Conservation (phyloP, 2,329 filamentous ascomycete species). For the Sporothrix euskadiensis region DNA sequence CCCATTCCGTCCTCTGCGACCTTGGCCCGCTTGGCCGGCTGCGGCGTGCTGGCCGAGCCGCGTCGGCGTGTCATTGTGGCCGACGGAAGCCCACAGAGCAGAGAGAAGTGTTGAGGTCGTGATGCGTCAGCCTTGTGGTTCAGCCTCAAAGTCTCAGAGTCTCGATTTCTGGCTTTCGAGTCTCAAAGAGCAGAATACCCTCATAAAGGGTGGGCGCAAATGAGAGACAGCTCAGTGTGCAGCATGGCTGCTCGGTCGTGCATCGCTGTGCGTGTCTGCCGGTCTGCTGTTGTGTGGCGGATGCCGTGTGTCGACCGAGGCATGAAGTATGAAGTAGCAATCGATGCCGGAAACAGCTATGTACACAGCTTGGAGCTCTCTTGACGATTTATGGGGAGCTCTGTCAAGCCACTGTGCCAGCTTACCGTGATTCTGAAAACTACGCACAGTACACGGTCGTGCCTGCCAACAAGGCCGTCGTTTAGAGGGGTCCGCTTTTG, state of each 20-base stretch:
- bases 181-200: background rate
- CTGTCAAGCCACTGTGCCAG: background rate
- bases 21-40: constrained; percentile 24
- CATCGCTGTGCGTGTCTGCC: background rate
- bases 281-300: background rate
- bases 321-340: background rate
- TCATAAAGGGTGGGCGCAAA: constrained; percentile 1
- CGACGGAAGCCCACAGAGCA: background rate
- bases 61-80: constrained; percentile 24
- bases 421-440: background rate
- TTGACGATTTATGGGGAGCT: constrained; percentile 1
- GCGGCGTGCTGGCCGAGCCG: background rate
- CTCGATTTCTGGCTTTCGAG: background rate
- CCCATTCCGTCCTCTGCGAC: background rate
- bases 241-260: constrained; percentile 4
- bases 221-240: background rate
- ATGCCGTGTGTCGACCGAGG: background rate
- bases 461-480: background rate
- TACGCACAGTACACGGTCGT: background rate
- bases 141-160: background rate
- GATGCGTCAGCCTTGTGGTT: background rate
- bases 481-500: constrained; percentile 13
- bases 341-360: constrained; percentile 1
- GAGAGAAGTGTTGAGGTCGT: background rate
- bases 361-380: constrained; percentile 1